Conservation (phyloP, 768 basidiomycete genomes). For the Lepiota venenata region DNA sequence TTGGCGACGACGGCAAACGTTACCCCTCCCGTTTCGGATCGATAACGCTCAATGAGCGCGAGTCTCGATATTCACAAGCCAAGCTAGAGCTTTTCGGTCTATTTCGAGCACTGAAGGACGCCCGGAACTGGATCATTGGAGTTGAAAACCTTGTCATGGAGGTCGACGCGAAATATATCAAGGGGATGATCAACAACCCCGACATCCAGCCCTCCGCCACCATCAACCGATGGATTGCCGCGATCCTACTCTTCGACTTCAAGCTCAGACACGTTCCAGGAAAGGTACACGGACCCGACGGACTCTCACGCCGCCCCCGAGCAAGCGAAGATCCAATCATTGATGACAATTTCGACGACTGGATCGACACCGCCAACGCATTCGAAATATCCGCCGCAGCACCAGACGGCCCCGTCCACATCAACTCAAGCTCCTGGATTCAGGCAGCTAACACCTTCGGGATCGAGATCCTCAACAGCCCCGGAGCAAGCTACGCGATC, state of each 20-base stretch:
- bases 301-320: slow-evolving; percentile 17
- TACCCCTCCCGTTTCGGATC: slow-evolving; percentile 20
- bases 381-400: too few species aligned
- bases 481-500: too few species aligned
- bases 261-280: slow-evolving; percentile 21
- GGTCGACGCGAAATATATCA: slow-evolving; percentile 29
- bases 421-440: too few species aligned
- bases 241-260: slow-evolving; percentile 25
- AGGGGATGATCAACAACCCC: slow-evolving; percentile 29
- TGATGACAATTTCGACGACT: slow-evolving; percentile 18
- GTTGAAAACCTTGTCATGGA: slow-evolving; percentile 22
- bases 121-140: slow-evolving; percentile 22
- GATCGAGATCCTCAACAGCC: too few species aligned
- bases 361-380: slow-evolving; percentile 17
- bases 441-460: too few species aligned
- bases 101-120: slow-evolving; percentile 19
- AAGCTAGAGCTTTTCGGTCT: slow-evolving; percentile 33
- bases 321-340: slow-evolving; percentile 6
- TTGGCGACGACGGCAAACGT: slow-evolving; percentile 9
- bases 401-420: too few species aligned
- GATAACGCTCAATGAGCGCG: slow-evolving; percentile 17
- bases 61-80: slow-evolving; percentile 24
- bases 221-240: slow-evolving; percentile 27
- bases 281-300: slow-evolving; percentile 14
- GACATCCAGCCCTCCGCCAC: slow-evolving; percentile 27